Conservation (phyloP, 2,329 filamentous ascomycete genomes). For the Dactylellina parvicollis region DNA sequence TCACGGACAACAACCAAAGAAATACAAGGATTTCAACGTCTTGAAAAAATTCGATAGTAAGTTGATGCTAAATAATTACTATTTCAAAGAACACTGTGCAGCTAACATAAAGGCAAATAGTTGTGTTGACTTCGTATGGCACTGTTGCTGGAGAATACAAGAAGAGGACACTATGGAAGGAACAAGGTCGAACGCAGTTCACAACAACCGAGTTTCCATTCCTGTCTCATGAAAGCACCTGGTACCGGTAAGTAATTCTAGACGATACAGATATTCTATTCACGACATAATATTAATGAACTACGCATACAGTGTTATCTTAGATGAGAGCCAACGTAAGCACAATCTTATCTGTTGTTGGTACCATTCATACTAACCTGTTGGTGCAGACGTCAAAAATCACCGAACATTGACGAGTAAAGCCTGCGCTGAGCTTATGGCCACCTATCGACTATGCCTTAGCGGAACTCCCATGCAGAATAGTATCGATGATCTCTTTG, state of each 20-base stretch:
- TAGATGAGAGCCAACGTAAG: constrained; percentile 76
- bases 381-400: constrained; percentile 75
- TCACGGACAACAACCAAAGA: constrained; percentile 69
- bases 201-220: constrained; percentile 40
- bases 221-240: constrained; percentile 31
- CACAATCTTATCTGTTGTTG: not conserved
- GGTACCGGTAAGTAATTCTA: constrained; percentile 33
- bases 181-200: constrained; percentile 59
- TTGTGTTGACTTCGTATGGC: constrained; percentile 82
- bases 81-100: not conserved
- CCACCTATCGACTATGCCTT: constrained; percentile 76
- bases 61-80: constrained; percentile 1
- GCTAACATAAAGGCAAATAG: constrained; percentile 56
- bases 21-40: constrained; percentile 67
- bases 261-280: constrained; percentile 65
- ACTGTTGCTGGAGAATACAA: constrained; percentile 75
- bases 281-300: constrained; percentile 66
- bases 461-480: constrained; percentile 93
- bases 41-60: constrained; percentile 71
- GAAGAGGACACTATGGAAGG: constrained; percentile 67
- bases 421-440: constrained; percentile 69
- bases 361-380: not conserved
- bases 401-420: constrained; percentile 70
- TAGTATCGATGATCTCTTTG: constrained; percentile 78
- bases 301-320: constrained; percentile 74